Evolutionary conservation across 192 early-diverging fungal species (phyloP).

Genomic region (Mortierella claussenii): DNA sequence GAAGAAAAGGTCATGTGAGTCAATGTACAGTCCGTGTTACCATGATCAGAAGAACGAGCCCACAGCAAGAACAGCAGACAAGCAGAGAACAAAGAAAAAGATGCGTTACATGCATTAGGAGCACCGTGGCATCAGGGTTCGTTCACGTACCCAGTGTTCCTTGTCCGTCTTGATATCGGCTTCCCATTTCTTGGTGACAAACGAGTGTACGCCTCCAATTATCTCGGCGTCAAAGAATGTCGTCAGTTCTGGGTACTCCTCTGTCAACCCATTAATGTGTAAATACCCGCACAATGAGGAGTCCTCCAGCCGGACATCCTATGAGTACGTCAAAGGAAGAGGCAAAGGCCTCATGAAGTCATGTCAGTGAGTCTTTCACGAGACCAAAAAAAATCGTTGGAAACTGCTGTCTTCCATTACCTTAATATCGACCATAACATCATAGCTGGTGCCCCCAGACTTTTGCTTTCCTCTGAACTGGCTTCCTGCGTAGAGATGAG

Average conservation of each 20-base stretch:
- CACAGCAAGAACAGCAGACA: too few relatives aligned
- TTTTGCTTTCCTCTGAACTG: constrained; percentile 77
- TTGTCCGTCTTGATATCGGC: constrained; percentile 74
- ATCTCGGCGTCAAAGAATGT: constrained; percentile 92
- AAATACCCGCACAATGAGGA: constrained; percentile 85
- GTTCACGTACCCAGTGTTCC: constrained; percentile 76
- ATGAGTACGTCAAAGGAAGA: neutral
- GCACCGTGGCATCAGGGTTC: neutral
- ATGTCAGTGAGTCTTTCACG: too few relatives aligned
- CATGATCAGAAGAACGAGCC: neutral
- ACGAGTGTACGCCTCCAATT: constrained; percentile 78
- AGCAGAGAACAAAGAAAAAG: neutral
- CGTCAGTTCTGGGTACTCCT: constrained; percentile 81
- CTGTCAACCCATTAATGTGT: constrained; percentile 82
- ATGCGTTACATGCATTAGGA: too few relatives aligned
- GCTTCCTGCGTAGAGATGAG: constrained; percentile 69
- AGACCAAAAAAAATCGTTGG: neutral
- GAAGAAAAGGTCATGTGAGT: neutral
- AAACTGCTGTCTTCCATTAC: constrained; percentile 50
- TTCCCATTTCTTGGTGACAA: constrained; percentile 88
- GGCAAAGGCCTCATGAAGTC: neutral
- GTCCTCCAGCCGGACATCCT: constrained; percentile 75
- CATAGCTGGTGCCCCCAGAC: constrained; percentile 68
- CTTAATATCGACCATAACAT: constrained; percentile 79
- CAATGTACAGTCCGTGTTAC: neutral